A percentile compares a stretch with the other conserved stretches of the same genome.
phyloP scores from a whole-genome alignment of 1,284 basidiomycete species.

The Trichosporon sp. region DNA sequence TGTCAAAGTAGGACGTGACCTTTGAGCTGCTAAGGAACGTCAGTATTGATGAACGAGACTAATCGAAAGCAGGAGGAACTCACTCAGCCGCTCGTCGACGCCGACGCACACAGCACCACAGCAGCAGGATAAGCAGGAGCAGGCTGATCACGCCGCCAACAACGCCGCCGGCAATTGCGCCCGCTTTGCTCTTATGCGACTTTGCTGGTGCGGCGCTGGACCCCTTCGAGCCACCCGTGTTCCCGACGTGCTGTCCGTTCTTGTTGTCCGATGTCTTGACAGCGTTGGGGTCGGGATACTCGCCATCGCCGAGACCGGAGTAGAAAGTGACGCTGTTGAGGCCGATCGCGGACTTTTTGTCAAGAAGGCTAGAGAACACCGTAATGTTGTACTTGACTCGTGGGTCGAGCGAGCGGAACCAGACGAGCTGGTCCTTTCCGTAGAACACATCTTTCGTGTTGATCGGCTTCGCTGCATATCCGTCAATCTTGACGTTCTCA shows the following conservation, averaged over 20 bases:
- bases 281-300: not conserved
- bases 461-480: not conserved
- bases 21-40: not conserved
- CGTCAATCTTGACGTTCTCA: not conserved
- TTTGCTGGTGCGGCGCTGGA: not conserved
- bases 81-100: not conserved
- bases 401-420: not conserved
- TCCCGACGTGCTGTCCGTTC: not conserved
- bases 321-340: conserved; percentile 1
- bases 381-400: not conserved
- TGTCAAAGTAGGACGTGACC: not conserved
- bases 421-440: not conserved
- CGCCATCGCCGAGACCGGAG: not conserved
- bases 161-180: not conserved
- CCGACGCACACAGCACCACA: not conserved
- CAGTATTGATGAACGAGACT: not conserved
- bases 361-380: not conserved
- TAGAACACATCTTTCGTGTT: not conserved
- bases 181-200: not conserved
- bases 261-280: not conserved
- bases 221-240: not conserved
- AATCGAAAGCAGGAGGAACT: not conserved
- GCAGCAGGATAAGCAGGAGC: not conserved
- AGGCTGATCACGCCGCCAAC: not conserved
- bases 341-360: not conserved